A percentile compares a stretch with the other conserved stretches of the same genome.
These are phyloP conservation scores for Porogramme epimiltina DNA, from an alignment of 1,284 basidiomycete species.

Conservation along the genomic window DNA sequence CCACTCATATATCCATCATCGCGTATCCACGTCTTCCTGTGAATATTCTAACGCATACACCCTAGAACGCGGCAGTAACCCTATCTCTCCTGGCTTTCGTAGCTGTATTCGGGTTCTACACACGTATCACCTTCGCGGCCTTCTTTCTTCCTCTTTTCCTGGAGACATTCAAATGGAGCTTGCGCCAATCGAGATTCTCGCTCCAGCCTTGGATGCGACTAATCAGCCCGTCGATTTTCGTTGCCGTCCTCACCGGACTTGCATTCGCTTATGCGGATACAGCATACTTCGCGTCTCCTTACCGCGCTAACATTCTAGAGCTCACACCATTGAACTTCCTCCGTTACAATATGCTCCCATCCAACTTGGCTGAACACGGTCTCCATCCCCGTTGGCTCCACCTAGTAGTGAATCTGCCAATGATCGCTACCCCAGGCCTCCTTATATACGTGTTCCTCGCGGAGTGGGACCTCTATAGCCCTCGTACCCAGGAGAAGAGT, in stretches of 20 bases:
- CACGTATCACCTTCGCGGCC: slow-evolving; percentile 38
- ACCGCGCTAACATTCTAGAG: slow-evolving; percentile 20
- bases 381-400: slow-evolving; percentile 44
- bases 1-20: no score
- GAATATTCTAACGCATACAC: not conserved
- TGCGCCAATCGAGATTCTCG: slow-evolving; percentile 11
- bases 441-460: slow-evolving; percentile 26
- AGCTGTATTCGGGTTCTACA: slow-evolving; percentile 34
- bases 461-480: slow-evolving; percentile 12
- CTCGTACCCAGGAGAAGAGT: slow-evolving; percentile 5
- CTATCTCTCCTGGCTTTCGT: slow-evolving; percentile 16
- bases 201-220: slow-evolving; percentile 8
- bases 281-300: slow-evolving; percentile 31
- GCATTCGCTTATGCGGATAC: slow-evolving; percentile 33
- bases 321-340: slow-evolving; percentile 42
- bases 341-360: slow-evolving; percentile 37
- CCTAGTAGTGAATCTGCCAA: slow-evolving; percentile 39
- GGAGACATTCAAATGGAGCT: slow-evolving; percentile 25
- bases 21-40: no score
- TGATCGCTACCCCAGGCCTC: slow-evolving; percentile 39
- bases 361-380: slow-evolving; percentile 42
- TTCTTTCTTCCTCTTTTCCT: slow-evolving; percentile 36
- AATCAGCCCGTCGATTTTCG: slow-evolving; percentile 21
- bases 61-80: not conserved
- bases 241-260: slow-evolving; percentile 18